Evolutionary conservation across 371 early-diverging fungal species (phyloP).

Genomic region (Blyttiomyces sp.): DNA sequence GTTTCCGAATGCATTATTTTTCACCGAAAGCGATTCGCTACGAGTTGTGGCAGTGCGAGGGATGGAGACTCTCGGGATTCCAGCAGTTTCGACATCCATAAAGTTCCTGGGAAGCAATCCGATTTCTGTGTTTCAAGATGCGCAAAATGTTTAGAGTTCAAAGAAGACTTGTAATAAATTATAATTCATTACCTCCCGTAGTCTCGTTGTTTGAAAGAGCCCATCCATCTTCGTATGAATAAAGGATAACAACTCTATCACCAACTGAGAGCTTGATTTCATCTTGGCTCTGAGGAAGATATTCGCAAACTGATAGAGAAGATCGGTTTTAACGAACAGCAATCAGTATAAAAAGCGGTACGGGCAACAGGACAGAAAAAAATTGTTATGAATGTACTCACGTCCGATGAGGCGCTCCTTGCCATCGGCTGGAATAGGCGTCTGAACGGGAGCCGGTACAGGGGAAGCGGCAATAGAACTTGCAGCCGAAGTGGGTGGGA

Average conservation of each 20-base stretch:
- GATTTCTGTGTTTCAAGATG: too few relatives aligned
- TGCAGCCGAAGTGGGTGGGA: too few relatives aligned
- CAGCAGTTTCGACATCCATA: background rate
- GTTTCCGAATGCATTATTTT: background rate
- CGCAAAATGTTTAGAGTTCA: background rate
- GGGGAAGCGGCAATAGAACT: too few relatives aligned
- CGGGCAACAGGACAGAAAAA: background rate
- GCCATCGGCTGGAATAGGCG: background rate
- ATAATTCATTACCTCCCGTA: background rate
- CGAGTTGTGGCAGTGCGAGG: background rate
- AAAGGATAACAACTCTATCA: background rate
- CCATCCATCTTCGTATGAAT: background rate
- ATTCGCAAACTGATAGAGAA: constrained; percentile 6
- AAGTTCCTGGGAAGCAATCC: constrained; percentile 4
- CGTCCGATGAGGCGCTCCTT: background rate
- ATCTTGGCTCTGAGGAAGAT: background rate
- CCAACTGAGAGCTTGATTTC: background rate
- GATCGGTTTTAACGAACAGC: background rate
- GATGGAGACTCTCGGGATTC: background rate
- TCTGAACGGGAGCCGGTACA: background rate
- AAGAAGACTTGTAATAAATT: background rate
- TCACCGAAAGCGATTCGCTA: background rate
- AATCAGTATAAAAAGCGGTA: background rate
- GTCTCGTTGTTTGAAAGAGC: background rate
- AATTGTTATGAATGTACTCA: background rate